phyloP scores from a whole-genome alignment of 345 rosid genomes.

The Litchi chinensis region DNA sequence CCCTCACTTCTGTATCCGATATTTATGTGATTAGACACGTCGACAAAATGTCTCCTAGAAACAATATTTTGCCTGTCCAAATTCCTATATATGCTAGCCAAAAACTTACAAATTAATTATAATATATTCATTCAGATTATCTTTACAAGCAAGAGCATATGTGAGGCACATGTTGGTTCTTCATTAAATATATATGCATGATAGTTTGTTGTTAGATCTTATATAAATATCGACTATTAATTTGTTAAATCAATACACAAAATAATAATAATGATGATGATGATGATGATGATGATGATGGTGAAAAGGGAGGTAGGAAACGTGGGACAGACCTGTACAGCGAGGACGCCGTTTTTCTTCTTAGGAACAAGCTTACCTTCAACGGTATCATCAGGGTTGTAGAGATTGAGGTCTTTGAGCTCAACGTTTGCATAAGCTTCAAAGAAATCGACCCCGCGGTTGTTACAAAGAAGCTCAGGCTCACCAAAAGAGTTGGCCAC shows the following conservation, averaged over 20 bases:
- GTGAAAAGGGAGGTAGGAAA: not conserved
- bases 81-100: not conserved
- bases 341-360: slow-evolving; percentile 58
- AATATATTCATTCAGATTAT: no score
- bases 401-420: slow-evolving; percentile 56
- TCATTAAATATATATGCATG: no score
- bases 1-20: not conserved
- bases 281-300: no score
- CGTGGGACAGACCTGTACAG: slow-evolving; percentile 60
- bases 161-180: no score
- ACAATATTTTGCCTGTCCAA: no score
- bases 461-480: slow-evolving; percentile 85
- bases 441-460: slow-evolving; percentile 74
- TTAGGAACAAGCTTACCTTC: slow-evolving; percentile 67
- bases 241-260: no score
- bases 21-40: no score
- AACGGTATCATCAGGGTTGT: slow-evolving; percentile 65
- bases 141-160: no score
- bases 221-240: no score
- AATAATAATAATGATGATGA: no score
- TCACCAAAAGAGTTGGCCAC: slow-evolving; percentile 59
- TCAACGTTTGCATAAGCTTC: slow-evolving; percentile 64
- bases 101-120: not conserved
- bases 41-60: no score
- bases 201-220: no score